Evolutionary conservation across 1,284 basidiomycete genomes (phyloP), one percentile per base, ranked within the genome.

Genomic region (Cystobasidium sp.): DNA sequence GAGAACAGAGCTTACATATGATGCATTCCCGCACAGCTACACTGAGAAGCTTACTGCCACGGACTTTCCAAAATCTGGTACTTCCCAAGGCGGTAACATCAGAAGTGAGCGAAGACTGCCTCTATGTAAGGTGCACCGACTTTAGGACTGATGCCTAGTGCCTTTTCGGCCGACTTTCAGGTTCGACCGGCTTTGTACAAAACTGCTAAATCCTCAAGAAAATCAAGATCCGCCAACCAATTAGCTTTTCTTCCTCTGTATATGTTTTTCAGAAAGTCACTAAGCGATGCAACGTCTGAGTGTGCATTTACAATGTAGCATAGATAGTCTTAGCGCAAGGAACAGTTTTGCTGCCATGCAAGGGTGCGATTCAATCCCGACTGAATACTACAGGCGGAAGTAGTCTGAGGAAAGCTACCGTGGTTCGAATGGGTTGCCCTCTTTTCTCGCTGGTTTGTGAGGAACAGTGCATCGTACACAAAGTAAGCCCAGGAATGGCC

Each of bases 111-210:
- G n/a, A n/a, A n/a, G n/a, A n/a, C n/a, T n/a, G n/a, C n/a, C n/a
- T n/a, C n/a, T n/a, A n/a, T n/a, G n/a, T n/a, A n/a, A n/a, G 9
- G 10, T 20, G 6, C 6, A 8, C 43, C 47, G n/a, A 12, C 39
- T 20, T 24, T 37, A 61, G 20, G 8, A n/a, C 8, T 61, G 16
- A 16, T 24, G 37, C 39, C 12, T 49, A 46, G 6, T n/a, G 20
- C 20, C 12, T 65, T 10, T 3, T n/a, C 20, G 14, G 4, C 20
- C 12, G 18, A 20, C 31, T 49, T 12, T n/a, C 62, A 65, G 62
- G 41, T 16, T 65, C 62, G 20, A 65, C 9, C 16, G 62, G 62
- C 22, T 65, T 47, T 24, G 62, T 65, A 1, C 41, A 65, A 51
- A 47, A 3, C 41, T 65, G 62, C 62, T 65, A 24, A 65, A 51